A percentile compares a stretch with the other conserved stretches of the same genome.
Conservation (phyloP, 2,329 filamentous ascomycete species). For the Xylariales sp. region DNA sequence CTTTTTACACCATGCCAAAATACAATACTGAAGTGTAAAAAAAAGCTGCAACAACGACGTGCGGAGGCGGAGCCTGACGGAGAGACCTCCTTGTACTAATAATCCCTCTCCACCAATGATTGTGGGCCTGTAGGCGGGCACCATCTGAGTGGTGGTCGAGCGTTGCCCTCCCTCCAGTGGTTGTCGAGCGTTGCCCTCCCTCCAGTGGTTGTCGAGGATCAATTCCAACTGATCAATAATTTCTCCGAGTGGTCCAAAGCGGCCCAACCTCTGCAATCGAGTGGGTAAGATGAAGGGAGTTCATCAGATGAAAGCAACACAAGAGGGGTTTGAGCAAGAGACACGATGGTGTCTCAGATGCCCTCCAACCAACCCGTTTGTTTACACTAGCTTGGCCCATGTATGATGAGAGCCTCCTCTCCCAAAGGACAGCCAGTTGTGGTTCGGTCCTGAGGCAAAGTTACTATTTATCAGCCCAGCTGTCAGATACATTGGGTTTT, state of each 20-base stretch:
- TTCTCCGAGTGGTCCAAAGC: constrained; percentile 34
- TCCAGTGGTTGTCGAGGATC: constrained; percentile 26
- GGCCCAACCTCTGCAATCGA: constrained; percentile 22
- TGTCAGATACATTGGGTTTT: constrained; percentile 2
- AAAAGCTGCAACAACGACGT: constrained; percentile 4
- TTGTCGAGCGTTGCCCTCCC: constrained; percentile 15
- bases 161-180: constrained; percentile 21
- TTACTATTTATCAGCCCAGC: constrained; percentile 1
- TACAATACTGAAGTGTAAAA: background rate
- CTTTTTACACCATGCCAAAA: constrained; percentile 1
- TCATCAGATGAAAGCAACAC: constrained; percentile 28
- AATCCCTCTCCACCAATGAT: constrained; percentile 26
- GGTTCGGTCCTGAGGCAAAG: background rate
- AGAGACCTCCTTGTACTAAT: constrained; percentile 6
- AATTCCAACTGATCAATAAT: constrained; percentile 27
- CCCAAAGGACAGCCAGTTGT: background rate
- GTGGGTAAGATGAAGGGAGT: constrained; percentile 16
- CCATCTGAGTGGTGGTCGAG: constrained; percentile 16
- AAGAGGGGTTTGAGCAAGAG: constrained; percentile 1
- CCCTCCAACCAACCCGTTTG: constrained; percentile 4
- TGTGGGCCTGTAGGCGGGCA: background rate
- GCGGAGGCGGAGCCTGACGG: constrained; percentile 20
- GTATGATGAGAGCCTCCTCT: background rate
- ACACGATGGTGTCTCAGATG: constrained; percentile 16
- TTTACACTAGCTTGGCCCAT: background rate